Conservation (phyloP, 257 asterid genomes). For the Agastache rugosa region DNA sequence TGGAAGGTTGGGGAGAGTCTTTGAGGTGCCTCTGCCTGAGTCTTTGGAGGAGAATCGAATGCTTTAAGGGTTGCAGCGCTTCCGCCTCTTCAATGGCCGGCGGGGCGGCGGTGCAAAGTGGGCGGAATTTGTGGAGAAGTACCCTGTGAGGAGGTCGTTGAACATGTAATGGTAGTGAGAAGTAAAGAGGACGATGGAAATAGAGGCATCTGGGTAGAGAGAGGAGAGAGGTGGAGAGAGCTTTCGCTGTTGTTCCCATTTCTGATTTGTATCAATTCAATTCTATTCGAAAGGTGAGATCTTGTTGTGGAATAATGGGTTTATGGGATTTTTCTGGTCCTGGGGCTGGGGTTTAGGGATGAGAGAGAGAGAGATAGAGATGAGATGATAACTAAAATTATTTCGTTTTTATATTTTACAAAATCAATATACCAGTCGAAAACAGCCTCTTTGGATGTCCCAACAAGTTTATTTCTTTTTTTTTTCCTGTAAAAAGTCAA, state of each 20-base stretch:
- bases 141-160: constrained; percentile 38
- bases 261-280: neutral
- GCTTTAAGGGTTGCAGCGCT: constrained; percentile 64
- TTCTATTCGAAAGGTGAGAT: constrained; percentile 16
- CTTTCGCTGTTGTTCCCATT: constrained; percentile 60
- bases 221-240: constrained; percentile 58
- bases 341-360: constrained; percentile 31
- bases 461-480: too few species aligned
- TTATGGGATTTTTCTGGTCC: constrained; percentile 26
- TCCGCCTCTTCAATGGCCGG: constrained; percentile 44
- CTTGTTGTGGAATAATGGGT: constrained; percentile 24
- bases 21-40: constrained; percentile 88
- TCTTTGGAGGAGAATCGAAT: constrained; percentile 77
- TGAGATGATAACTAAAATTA: too few species aligned
- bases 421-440: too few species aligned
- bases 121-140: constrained; percentile 61
- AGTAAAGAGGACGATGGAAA: constrained; percentile 43
- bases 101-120: constrained; percentile 58
- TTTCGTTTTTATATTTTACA: too few species aligned
- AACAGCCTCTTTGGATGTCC: too few species aligned
- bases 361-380: neutral
- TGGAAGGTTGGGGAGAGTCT: constrained; percentile 51
- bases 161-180: constrained; percentile 37
- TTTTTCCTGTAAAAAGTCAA: too few species aligned
- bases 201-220: constrained; percentile 57